Percentiles rank a stretch among this genome's conserved stretches.
Conservation (phyloP, 2,329 filamentous ascomycete genomes). For the Epichloe aotearoae region DNA sequence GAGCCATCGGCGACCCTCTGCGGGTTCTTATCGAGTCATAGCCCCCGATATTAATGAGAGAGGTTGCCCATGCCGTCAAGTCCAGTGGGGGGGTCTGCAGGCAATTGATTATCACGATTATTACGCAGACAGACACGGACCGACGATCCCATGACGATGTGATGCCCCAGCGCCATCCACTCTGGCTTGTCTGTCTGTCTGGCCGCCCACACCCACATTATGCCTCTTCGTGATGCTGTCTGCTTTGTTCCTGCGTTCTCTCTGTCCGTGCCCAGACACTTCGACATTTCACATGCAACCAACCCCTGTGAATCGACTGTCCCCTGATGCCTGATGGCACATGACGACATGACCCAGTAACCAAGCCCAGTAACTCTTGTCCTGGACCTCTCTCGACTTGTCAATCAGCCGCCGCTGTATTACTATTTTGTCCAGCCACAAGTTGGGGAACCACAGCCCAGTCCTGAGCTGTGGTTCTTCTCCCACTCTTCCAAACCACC, state of each 20-base stretch:
- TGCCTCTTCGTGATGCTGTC: not conserved
- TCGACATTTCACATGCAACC: not conserved
- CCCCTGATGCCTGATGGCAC: not conserved
- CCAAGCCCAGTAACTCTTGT: not conserved
- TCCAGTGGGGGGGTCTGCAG: too few relatives aligned
- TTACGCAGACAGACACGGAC: too few relatives aligned
- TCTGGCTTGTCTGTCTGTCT: not conserved
- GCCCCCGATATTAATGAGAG: too few relatives aligned
- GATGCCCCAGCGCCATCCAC: not conserved
- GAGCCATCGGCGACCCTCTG: not conserved
- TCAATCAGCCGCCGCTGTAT: too few relatives aligned
- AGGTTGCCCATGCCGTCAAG: too few relatives aligned
- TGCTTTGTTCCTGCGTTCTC: not conserved
- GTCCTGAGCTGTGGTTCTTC: constrained; percentile 20
- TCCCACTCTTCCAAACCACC: constrained; percentile 9
- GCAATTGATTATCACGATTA: too few relatives aligned
- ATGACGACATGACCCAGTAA: not conserved
- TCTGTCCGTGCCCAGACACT: not conserved
- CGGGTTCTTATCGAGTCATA: too few relatives aligned
- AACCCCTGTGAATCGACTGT: not conserved
- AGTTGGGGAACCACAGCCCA: constrained; percentile 11
- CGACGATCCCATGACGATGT: not conserved
- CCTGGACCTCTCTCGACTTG: not conserved
- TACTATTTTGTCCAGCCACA: constrained; percentile 6
- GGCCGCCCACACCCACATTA: not conserved